Percentiles rank a stretch among this genome's conserved stretches.
Conservation (phyloP, 2,329 filamentous ascomycete genomes). For the Anthostomella pinea region DNA sequence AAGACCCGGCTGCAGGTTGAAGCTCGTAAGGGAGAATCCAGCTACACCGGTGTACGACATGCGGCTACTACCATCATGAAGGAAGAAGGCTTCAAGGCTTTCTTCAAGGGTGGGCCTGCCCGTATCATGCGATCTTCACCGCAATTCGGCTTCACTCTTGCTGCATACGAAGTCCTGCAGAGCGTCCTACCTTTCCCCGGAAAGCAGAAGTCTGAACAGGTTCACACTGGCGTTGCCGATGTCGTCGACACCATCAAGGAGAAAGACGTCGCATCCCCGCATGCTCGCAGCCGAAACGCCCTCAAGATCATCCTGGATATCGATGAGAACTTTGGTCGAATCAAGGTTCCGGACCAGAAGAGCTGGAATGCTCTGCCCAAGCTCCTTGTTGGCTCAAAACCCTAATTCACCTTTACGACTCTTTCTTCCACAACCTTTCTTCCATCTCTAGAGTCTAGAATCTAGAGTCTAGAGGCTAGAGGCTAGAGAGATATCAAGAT, state of each 20-base stretch:
- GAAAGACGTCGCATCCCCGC: slow-evolving; percentile 53
- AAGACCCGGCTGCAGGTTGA: slow-evolving; percentile 98
- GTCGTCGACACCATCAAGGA: slow-evolving; percentile 61
- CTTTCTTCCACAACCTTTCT: slow-evolving; percentile 12
- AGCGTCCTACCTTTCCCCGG: slow-evolving; percentile 77
- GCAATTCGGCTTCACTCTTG: slow-evolving; percentile 96
- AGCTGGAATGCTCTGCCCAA: slow-evolving; percentile 53
- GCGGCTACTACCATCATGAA: slow-evolving; percentile 78
- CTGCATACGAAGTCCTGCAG: slow-evolving; percentile 90
- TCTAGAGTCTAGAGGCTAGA: too few relatives aligned
- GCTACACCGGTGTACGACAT: slow-evolving; percentile 84
- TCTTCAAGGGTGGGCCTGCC: slow-evolving; percentile 97
- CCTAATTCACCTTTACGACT: slow-evolving; percentile 4
- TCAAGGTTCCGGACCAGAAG: slow-evolving; percentile 56
- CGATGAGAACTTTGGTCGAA: slow-evolving; percentile 85
- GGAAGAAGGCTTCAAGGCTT: slow-evolving; percentile 92
- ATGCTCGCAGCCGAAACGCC: slow-evolving; percentile 74
- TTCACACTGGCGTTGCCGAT: slow-evolving; percentile 59
- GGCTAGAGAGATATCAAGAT: slow-evolving; percentile 16
- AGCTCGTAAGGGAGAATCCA: slow-evolving; percentile 88
- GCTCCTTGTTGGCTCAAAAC: slow-evolving; percentile 39
- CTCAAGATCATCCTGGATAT: slow-evolving; percentile 94
- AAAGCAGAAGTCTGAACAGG: slow-evolving; percentile 46
- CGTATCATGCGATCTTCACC: slow-evolving; percentile 93
- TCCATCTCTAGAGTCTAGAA: slow-evolving; percentile 20